These are phyloP conservation scores for Lichenothelia convexa DNA, from an alignment of 495 filamentous ascomycete species.

Conservation along the genomic window DNA sequence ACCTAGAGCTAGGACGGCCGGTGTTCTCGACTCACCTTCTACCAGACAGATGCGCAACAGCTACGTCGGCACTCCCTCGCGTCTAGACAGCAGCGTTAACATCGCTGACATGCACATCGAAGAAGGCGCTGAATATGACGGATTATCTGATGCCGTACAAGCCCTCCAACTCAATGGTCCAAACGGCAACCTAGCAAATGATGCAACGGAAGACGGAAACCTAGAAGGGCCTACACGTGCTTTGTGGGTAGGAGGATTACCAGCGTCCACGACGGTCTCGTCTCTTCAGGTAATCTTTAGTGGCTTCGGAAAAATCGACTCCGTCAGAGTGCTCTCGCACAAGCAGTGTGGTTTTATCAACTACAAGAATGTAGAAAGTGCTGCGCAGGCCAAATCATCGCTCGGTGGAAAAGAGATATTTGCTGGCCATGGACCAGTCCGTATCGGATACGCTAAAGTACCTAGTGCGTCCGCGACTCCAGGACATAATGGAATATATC, in stretches of 20 bases:
- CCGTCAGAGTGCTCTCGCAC: constrained; percentile 84
- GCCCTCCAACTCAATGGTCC: constrained; percentile 51
- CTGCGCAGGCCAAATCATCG: constrained; percentile 65
- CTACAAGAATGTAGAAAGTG: constrained; percentile 77
- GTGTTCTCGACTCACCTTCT: constrained; percentile 71
- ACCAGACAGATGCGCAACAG: constrained; percentile 50
- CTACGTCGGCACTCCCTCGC: constrained; percentile 68
- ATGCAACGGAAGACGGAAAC: constrained; percentile 45
- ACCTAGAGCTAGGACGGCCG: constrained; percentile 75
- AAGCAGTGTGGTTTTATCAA: constrained; percentile 99
- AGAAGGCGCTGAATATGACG: constrained; percentile 58
- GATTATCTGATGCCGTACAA: constrained; percentile 56
- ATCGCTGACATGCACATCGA: constrained; percentile 56
- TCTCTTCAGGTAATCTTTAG: constrained; percentile 88
- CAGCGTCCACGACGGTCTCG: constrained; percentile 88
- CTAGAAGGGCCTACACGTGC: constrained; percentile 83
- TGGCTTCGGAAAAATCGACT: constrained; percentile 75
- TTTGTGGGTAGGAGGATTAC: constrained; percentile 93
- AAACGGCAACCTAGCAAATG: constrained; percentile 18
- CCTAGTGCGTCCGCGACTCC: constrained; percentile 75
- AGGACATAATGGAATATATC: constrained; percentile 62
- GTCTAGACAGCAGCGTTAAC: constrained; percentile 68
- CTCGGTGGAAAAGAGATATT: constrained; percentile 97
- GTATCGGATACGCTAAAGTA: constrained; percentile 94
- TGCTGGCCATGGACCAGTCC: constrained; percentile 81